phyloP scores from a whole-genome alignment of 2,329 filamentous ascomycete genomes.

The Neofusicoccum umdonicola region DNA sequence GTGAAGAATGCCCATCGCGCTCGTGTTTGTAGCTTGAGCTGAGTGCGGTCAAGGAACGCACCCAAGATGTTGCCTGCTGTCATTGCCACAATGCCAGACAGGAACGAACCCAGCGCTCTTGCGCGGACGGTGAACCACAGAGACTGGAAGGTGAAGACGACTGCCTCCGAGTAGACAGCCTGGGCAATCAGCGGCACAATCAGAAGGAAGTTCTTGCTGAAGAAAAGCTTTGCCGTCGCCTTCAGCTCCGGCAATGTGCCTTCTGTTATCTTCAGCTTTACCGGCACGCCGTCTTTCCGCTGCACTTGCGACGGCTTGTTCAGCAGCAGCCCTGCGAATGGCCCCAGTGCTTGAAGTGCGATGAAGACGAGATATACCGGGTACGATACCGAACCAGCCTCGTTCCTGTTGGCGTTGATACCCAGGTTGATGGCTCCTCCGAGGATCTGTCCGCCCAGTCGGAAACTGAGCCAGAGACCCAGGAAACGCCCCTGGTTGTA shows the following conservation, averaged over 20 bases:
- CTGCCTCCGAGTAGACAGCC: slow-evolving; percentile 68
- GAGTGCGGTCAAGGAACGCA: slow-evolving; percentile 59
- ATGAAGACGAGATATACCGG: slow-evolving; percentile 70
- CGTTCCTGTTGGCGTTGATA: slow-evolving; percentile 57
- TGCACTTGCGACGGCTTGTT: slow-evolving; percentile 62
- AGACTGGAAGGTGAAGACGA: slow-evolving; percentile 66
- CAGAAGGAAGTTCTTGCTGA: slow-evolving; percentile 61
- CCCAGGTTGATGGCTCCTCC: slow-evolving; percentile 71
- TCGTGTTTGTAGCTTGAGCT: slow-evolving; percentile 54
- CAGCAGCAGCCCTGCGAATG: slow-evolving; percentile 63
- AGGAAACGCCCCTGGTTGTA: slow-evolving; percentile 46
- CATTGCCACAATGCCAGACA: slow-evolving; percentile 67
- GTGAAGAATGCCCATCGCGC: slow-evolving; percentile 55
- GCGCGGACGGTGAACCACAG: slow-evolving; percentile 70
- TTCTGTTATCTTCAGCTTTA: slow-evolving; percentile 58
- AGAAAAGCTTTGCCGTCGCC: slow-evolving; percentile 57
- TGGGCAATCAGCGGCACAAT: slow-evolving; percentile 68
- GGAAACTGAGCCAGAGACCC: slow-evolving; percentile 65
- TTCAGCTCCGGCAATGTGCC: slow-evolving; percentile 60
- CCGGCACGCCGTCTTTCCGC: slow-evolving; percentile 62
- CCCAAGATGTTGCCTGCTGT: slow-evolving; percentile 65
- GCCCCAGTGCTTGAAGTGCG: slow-evolving; percentile 63
- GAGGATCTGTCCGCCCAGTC: slow-evolving; percentile 64
- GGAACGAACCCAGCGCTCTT: slow-evolving; percentile 67
- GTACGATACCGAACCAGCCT: slow-evolving; percentile 66